phyloP scores from a whole-genome alignment of 2,329 filamentous ascomycete species.

The Cercospora zeae-maydis region DNA sequence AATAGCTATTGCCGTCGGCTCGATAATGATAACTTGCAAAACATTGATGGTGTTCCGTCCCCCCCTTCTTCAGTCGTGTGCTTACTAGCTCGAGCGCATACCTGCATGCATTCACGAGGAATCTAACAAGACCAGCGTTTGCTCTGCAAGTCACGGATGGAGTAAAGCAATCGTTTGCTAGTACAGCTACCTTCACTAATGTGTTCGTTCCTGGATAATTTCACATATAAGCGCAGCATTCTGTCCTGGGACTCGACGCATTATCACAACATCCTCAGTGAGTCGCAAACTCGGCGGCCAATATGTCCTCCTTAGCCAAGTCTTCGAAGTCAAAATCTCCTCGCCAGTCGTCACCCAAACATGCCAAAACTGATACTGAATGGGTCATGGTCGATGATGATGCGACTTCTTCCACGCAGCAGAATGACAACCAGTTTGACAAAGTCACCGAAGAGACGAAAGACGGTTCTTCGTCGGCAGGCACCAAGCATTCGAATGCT shows the following conservation, averaged over 20 bases:
- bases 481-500: not conserved
- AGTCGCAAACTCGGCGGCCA: not conserved
- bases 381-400: not conserved
- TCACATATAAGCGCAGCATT: not conserved
- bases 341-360: not conserved
- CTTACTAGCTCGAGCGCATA: not conserved
- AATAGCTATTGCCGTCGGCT: too few relatives aligned
- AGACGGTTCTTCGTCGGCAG: not conserved
- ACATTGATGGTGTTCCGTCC: not conserved
- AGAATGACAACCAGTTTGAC: not conserved
- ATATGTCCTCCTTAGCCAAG: not conserved
- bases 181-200: not conserved
- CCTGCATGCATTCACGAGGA: not conserved
- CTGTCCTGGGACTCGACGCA: not conserved
- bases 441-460: not conserved
- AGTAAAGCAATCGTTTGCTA: not conserved
- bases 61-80: not conserved
- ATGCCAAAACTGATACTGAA: not conserved
- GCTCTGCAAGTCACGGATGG: not conserved
- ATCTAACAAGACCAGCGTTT: not conserved
- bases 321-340: not conserved
- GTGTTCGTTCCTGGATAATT: not conserved
- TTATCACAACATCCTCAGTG: not conserved
- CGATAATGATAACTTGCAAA: not conserved
- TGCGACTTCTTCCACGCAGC: not conserved